These are phyloP conservation scores for Trichophaea hybrida DNA, from an alignment of 2,329 filamentous ascomycete species.

Conservation along the genomic window DNA sequence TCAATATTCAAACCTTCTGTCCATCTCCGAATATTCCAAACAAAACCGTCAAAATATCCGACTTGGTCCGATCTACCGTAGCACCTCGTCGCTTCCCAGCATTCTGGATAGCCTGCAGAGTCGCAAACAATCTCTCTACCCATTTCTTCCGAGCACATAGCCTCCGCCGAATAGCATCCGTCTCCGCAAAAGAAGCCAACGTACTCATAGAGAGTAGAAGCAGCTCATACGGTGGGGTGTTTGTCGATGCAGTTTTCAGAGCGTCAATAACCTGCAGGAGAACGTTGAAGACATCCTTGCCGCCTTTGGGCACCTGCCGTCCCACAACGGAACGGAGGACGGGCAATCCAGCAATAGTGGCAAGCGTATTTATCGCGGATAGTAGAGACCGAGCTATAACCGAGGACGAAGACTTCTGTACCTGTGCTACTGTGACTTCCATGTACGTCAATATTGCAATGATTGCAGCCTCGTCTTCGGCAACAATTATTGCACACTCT, in stretches of 20 bases:
- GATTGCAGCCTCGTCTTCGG: conserved; percentile 11
- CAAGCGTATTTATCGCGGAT: conserved; percentile 12
- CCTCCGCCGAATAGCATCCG: background rate
- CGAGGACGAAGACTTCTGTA: conserved; percentile 11
- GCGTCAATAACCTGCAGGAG: conserved; percentile 12
- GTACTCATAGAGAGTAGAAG: conserved; percentile 4
- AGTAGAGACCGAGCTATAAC: conserved; percentile 9
- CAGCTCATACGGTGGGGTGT: conserved; percentile 14
- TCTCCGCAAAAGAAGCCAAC: background rate
- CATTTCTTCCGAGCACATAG: background rate
- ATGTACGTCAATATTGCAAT: conserved; percentile 11
- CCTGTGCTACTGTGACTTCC: conserved; percentile 13
- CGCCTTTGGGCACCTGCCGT: conserved; percentile 2
- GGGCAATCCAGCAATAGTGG: conserved; percentile 11
- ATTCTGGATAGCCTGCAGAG: background rate
- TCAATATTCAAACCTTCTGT: background rate
- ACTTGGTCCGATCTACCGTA: background rate
- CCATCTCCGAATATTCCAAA: background rate
- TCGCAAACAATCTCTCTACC: background rate
- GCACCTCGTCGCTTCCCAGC: background rate
- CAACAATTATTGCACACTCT: conserved; percentile 14
- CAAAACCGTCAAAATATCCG: background rate
- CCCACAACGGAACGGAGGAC: conserved; percentile 6
- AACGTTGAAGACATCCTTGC: conserved; percentile 14
- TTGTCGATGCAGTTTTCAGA: conserved; percentile 9